These are phyloP conservation scores for Trypanosoma theileri DNA, from an alignment of 208 protist species.

Conservation along the genomic window DNA sequence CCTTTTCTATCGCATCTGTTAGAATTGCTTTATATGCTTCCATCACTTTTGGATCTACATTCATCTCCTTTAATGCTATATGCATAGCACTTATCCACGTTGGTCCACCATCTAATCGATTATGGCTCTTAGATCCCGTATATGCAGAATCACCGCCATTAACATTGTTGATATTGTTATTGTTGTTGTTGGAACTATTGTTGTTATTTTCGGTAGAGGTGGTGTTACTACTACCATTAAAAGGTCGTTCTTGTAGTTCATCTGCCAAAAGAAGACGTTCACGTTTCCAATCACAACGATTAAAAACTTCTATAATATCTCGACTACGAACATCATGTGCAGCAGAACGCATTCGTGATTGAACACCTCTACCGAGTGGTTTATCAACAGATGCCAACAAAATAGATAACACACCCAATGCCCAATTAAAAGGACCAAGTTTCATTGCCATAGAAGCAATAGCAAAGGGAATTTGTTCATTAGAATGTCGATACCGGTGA, in stretches of 20 bases:
- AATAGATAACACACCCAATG: slow-evolving; percentile 63
- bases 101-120: slow-evolving; percentile 30
- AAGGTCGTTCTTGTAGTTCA: slow-evolving; percentile 27
- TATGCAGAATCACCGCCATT: neutral
- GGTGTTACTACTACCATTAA: no score
- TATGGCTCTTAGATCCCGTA: slow-evolving; percentile 1
- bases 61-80: slow-evolving; percentile 68
- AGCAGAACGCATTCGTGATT: slow-evolving; percentile 41
- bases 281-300: slow-evolving; percentile 64
- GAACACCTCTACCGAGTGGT: slow-evolving; percentile 29
- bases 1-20: slow-evolving; percentile 32
- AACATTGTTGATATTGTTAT: neutral
- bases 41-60: slow-evolving; percentile 47
- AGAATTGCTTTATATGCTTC: slow-evolving; percentile 55
- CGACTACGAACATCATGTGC: slow-evolving; percentile 28
- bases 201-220: neutral
- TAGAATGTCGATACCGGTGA: slow-evolving; percentile 15
- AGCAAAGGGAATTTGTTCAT: slow-evolving; percentile 42
- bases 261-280: slow-evolving; percentile 48
- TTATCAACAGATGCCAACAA: slow-evolving; percentile 37
- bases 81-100: slow-evolving; percentile 67
- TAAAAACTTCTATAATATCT: slow-evolving; percentile 52
- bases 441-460: slow-evolving; percentile 58
- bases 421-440: slow-evolving; percentile 71
- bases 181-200: slow-evolving; percentile 15